These are phyloP conservation scores for Sarocladiaceae sp. DNA, from an alignment of 2,329 filamentous ascomycete genomes.

Conservation along the genomic window DNA sequence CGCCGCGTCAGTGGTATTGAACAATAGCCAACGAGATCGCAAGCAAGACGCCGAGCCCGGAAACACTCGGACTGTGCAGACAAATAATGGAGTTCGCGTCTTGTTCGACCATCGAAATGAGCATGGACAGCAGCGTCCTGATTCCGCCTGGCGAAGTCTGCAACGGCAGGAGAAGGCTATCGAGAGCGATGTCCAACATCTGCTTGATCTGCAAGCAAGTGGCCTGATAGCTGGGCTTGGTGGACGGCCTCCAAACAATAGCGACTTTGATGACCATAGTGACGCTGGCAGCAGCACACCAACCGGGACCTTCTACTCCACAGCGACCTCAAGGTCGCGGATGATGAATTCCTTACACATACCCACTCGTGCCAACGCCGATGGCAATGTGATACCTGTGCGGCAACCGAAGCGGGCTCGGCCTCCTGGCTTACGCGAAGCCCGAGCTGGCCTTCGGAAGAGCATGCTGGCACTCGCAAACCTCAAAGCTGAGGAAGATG, in stretches of 20 bases:
- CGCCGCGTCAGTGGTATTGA: conserved; percentile 35
- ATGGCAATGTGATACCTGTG: conserved; percentile 54
- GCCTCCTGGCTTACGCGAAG: conserved; percentile 54
- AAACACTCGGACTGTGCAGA: conserved; percentile 12
- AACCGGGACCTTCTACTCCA: conserved; percentile 34
- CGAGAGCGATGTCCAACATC: conserved; percentile 41
- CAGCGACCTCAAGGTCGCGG: conserved; percentile 32
- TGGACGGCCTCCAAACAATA: conserved; percentile 22
- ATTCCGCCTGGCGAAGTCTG: conserved; percentile 44
- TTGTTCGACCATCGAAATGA: conserved; percentile 32
- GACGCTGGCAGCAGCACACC: conserved; percentile 38
- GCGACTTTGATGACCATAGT: conserved; percentile 29
- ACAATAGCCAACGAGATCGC: conserved; percentile 10
- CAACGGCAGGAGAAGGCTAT: conserved; percentile 41
- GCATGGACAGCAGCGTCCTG: conserved; percentile 21
- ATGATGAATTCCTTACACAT: conserved; percentile 39
- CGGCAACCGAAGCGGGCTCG: conserved; percentile 48
- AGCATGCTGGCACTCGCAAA: conserved; percentile 60
- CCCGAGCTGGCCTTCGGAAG: conserved; percentile 60
- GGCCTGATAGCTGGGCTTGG: conserved; percentile 27
- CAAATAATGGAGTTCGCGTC: conserved; percentile 23
- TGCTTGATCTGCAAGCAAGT: conserved; percentile 45
- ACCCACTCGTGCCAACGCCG: conserved; percentile 29
- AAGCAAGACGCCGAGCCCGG: not conserved
- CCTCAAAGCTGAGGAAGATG: conserved; percentile 66